Evolutionary conservation across 768 basidiomycete genomes (phyloP).

Genomic region (Suillus hirtellus): DNA sequence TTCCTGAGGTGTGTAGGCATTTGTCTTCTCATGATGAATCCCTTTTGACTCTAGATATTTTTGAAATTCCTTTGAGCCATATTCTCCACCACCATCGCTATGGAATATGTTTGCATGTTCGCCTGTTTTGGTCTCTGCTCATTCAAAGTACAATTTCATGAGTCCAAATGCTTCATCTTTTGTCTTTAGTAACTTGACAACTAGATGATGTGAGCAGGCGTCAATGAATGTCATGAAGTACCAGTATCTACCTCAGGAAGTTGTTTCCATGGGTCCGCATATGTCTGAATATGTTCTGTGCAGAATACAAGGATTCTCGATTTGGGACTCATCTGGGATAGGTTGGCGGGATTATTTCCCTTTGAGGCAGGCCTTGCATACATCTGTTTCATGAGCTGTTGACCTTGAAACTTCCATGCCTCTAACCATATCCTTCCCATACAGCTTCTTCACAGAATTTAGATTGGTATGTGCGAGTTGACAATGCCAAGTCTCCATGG

Average conservation of each 20-base stretch:
- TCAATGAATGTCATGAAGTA: constrained; percentile 20
- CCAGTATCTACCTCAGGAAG: constrained; percentile 5
- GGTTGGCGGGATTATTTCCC: constrained; percentile 23
- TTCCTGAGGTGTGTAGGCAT: too few relatives aligned
- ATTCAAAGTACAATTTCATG: too few relatives aligned
- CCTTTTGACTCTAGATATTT: too few relatives aligned
- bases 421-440: constrained; percentile 12
- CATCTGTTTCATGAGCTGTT: too few relatives aligned
- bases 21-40: too few relatives aligned
- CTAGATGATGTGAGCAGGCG: too few relatives aligned
- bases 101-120: constrained; percentile 19
- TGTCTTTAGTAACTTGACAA: too few relatives aligned
- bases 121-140: constrained; percentile 15
- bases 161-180: too few relatives aligned
- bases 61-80: constrained; percentile 25
- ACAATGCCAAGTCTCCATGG: constrained; percentile 6
- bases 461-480: constrained; percentile 1
- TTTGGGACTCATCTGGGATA: constrained; percentile 14
- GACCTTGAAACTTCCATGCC: too few relatives aligned
- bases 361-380: constrained; percentile 22
- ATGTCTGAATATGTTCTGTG: constrained; percentile 21
- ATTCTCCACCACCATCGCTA: constrained; percentile 30
- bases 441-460: constrained; percentile 10
- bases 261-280: constrained; percentile 20
- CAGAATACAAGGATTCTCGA: constrained; percentile 1